These are phyloP conservation scores for Fusarium sp. DNA, from an alignment of 2,329 filamentous ascomycete species.

Conservation along the genomic window DNA sequence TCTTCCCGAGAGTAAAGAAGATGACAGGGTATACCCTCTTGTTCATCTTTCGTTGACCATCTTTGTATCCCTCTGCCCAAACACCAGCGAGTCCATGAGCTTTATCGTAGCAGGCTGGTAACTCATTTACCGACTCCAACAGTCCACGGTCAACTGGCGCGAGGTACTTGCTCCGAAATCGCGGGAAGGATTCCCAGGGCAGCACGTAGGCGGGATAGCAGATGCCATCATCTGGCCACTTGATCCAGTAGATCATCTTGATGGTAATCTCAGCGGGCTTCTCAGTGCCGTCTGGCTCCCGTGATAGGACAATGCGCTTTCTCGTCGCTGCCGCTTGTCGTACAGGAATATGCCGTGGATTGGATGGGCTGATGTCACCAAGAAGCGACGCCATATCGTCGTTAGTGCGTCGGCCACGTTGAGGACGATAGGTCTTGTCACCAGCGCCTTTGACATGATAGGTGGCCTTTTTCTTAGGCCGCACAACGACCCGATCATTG, in stretches of 20 bases:
- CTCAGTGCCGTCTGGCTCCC: not conserved
- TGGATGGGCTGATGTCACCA: fast-evolving
- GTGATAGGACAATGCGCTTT: not conserved
- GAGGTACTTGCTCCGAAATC: not conserved
- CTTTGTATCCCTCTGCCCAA: not conserved
- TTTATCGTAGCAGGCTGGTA: not conserved
- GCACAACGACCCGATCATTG: not conserved
- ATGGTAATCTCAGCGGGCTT: not conserved
- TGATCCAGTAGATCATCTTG: not conserved
- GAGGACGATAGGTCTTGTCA: not conserved
- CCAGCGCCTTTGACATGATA: fast-evolving
- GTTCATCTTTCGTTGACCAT: not conserved
- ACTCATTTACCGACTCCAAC: not conserved
- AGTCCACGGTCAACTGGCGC: not conserved
- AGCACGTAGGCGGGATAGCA: not conserved
- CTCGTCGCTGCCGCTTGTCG: not conserved
- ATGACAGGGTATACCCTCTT: not conserved
- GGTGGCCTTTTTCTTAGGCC: fast-evolving
- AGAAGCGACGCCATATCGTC: not conserved
- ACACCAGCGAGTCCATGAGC: not conserved
- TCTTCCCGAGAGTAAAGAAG: not conserved
- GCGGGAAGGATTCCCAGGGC: not conserved
- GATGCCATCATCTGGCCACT: not conserved
- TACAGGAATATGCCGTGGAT: not conserved
- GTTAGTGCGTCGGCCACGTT: too few relatives aligned